Evolutionary conservation across 169 alveolate genomes (phyloP), one percentile per base, ranked within the genome.

Genomic region (Condylostoma magnum): DNA sequence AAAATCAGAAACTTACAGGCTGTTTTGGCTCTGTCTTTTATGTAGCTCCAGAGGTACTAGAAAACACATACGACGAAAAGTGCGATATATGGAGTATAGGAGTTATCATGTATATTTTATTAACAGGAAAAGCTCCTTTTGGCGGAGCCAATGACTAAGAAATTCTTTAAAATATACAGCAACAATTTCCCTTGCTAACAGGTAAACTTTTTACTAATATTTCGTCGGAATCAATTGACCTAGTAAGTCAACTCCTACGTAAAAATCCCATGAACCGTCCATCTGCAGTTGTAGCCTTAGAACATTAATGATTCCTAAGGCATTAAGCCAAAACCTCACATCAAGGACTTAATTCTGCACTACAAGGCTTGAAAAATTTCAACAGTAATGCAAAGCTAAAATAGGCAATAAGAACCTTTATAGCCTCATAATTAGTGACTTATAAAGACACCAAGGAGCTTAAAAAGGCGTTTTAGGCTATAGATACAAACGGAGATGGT

Each of bases 81-180:
- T 67, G 76, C 38, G 76, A 67, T 33, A 20, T 67, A 31, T 67
- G 76, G 66, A 18, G 44, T 28, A 20, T 18, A 10, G 76, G 76
- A 18, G 76, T 67, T 1, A 84, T 91, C 1, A 68, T 91, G 28
- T 91, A 86, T 72, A 82, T 91, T 22, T 60, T 91, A 25, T 58
- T 91, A 31, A 79, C 87, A 36, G 95, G 95, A 12, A 72, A 69
- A 51, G 90, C 93, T 12, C 95, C 95, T 20, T 90, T 86, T 72
- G 75, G 72, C 57, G 95, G 94, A 20, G 79, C 65, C 33, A 79
- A 72, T 66, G 91, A 86, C 43, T 68, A 73, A 6, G 94, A 85
- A 28, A 80, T 85, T 27, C 54, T 84, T 46, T 79, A 78, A 38
- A 66, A 57, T 34, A 82, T 90, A 20, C 71, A 71, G 57, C 75